These are phyloP conservation scores for Metrosideros polymorpha DNA, from an alignment of 441 rosid species.

Conservation along the genomic window DNA sequence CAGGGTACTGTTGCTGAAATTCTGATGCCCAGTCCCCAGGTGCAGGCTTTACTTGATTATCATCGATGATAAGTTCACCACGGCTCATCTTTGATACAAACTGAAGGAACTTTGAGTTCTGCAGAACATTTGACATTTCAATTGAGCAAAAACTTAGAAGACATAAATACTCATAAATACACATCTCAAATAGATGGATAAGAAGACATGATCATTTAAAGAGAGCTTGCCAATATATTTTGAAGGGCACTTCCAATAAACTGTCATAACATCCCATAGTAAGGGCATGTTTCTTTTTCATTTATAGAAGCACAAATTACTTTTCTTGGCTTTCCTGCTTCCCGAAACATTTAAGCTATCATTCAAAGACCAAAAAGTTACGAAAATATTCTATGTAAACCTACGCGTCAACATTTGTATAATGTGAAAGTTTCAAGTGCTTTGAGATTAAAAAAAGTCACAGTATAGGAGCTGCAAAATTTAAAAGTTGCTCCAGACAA, in stretches of 20 bases:
- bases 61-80: slow-evolving; percentile 93
- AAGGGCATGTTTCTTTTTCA: neutral
- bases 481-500: neutral
- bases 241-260: neutral
- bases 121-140: slow-evolving; percentile 13
- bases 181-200: neutral
- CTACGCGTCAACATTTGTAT: neutral
- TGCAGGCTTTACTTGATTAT: slow-evolving; percentile 81
- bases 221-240: neutral
- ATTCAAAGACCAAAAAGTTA: neutral
- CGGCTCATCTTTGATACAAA: slow-evolving; percentile 99
- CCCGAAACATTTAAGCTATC: neutral
- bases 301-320: neutral
- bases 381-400: neutral
- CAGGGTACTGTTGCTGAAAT: slow-evolving; percentile 61
- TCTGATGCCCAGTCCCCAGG: slow-evolving; percentile 87
- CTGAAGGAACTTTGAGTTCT: slow-evolving; percentile 98
- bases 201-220: neutral
- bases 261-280: neutral
- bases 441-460: neutral
- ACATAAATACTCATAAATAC: neutral
- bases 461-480: neutral
- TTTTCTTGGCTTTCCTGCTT: neutral
- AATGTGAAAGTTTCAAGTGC: neutral
- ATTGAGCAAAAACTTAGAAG: neutral